Evolutionary conservation across 805 yeast species (phyloP).

Genomic region (Nakazawaea ishiwadae): DNA sequence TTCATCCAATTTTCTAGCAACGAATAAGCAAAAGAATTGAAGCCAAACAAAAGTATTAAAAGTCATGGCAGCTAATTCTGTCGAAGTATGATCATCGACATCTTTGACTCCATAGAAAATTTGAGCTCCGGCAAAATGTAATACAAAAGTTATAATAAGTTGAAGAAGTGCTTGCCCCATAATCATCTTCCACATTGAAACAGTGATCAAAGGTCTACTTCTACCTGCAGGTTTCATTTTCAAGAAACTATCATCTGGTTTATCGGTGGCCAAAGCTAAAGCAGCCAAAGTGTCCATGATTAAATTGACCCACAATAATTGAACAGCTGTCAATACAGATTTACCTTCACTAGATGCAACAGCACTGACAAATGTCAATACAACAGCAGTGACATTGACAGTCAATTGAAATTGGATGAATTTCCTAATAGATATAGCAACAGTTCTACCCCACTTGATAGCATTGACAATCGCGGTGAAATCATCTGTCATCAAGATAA

Average conservation of each 20-base stretch:
- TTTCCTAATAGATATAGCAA: constrained; percentile 88
- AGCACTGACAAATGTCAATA: constrained; percentile 89
- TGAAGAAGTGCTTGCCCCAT: constrained; percentile 81
- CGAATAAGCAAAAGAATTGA: constrained; percentile 90
- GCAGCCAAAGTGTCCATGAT: constrained; percentile 99
- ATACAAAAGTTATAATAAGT: constrained; percentile 68
- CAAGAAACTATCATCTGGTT: constrained; percentile 80
- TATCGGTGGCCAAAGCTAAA: constrained; percentile 94
- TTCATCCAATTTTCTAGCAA: constrained; percentile 87
- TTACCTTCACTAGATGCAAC: constrained; percentile 74
- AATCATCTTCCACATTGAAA: constrained; percentile 98
- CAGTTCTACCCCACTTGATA: constrained; percentile 98
- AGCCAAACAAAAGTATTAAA: constrained; percentile 97
- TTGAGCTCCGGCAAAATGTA: constrained; percentile 73
- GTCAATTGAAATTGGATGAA: constrained; percentile 96
- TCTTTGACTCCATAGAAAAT: constrained; percentile 44
- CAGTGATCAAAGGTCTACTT: constrained; percentile 70
- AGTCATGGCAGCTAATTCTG: constrained; percentile 75
- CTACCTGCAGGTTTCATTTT: constrained; percentile 84
- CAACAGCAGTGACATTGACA: constrained; percentile 95
- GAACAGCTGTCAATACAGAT: constrained; percentile 95
- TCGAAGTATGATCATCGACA: constrained; percentile 39
- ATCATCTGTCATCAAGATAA: constrained; percentile 90
- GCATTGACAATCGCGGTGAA: constrained; percentile 94
- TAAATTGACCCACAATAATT: constrained; percentile 93